Evolutionary conservation across 768 basidiomycete species (phyloP).

Genomic region (Lactarius quietus): DNA sequence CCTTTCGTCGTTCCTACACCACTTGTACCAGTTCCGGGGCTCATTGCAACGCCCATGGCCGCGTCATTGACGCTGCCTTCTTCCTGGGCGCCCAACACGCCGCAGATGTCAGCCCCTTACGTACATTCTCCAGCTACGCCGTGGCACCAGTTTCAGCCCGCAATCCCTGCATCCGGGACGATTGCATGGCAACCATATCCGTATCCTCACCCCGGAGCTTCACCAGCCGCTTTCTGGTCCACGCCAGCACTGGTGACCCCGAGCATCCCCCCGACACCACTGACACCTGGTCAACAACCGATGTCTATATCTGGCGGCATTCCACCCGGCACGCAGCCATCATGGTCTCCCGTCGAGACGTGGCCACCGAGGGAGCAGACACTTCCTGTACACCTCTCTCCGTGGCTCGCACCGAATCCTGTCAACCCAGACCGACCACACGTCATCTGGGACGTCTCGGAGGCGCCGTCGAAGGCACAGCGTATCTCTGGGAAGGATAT

Average conservation of each 20-base stretch:
- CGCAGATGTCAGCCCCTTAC: constrained; percentile 10
- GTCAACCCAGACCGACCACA: constrained; percentile 16
- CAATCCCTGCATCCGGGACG: not conserved
- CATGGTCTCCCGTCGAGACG: constrained; percentile 15
- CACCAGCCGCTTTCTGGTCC: constrained; percentile 3
- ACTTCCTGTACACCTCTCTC: constrained; percentile 21
- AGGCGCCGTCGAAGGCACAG: constrained; percentile 16
- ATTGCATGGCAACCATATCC: constrained; percentile 2
- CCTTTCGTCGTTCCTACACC: constrained; percentile 17
- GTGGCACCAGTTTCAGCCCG: not conserved
- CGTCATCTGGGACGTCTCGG: constrained; percentile 21
- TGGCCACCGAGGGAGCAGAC: constrained; percentile 21
- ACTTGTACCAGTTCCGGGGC: constrained; percentile 7
- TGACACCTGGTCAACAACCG: constrained; percentile 9
- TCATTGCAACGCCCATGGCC: constrained; percentile 14
- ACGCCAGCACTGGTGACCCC: not conserved
- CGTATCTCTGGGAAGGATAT: constrained; percentile 22
- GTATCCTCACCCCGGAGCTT: not conserved
- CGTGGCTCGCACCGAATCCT: constrained; percentile 23
- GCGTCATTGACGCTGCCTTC: constrained; percentile 15
- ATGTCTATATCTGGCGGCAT: constrained; percentile 7
- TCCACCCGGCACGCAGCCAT: constrained; percentile 6
- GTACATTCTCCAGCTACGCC: constrained; percentile 10
- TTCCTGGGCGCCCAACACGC: constrained; percentile 17
- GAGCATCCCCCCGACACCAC: constrained; percentile 6